phyloP scores from a whole-genome alignment of 768 basidiomycete species.

The Nevesoporus exiguus region DNA sequence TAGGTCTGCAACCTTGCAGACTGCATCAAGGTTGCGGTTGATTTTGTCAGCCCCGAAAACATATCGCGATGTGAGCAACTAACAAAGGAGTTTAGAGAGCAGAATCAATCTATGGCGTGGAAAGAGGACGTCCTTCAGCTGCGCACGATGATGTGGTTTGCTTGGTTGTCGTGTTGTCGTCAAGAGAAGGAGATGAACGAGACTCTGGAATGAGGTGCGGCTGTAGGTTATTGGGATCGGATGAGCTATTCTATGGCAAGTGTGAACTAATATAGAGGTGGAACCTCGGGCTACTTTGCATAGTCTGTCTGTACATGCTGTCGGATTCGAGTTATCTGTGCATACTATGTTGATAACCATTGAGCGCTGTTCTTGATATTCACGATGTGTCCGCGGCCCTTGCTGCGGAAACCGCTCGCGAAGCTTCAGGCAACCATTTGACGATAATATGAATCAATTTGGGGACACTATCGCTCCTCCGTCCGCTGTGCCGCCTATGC shows the following conservation, averaged over 20 bases:
- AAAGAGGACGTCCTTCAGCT: constrained; percentile 93
- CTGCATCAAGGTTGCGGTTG: constrained; percentile 92
- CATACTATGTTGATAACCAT: constrained; percentile 3
- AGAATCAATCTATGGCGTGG: constrained; percentile 87
- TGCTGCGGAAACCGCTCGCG: not conserved
- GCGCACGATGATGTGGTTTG: constrained; percentile 91
- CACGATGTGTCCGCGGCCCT: not conserved
- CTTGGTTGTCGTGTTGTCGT: constrained; percentile 70
- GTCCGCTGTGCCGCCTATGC: not conserved
- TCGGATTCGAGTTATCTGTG: constrained; percentile 13
- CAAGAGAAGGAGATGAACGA: constrained; percentile 44
- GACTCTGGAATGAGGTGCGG: constrained; percentile 15
- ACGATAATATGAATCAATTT: not conserved
- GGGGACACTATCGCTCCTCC: not conserved
- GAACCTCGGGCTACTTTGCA: constrained; percentile 20
- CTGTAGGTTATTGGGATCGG: constrained; percentile 23
- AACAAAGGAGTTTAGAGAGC: constrained; percentile 84
- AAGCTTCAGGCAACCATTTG: not conserved
- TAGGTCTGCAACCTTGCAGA: constrained; percentile 92
- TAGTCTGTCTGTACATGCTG: constrained; percentile 27
- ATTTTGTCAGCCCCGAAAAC: constrained; percentile 95
- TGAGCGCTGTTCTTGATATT: not conserved
- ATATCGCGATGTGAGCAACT: constrained; percentile 80
- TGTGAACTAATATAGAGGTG: constrained; percentile 27
- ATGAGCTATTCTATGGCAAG: constrained; percentile 27